Percentiles rank a stretch among this genome's conserved stretches.
phyloP scores from a whole-genome alignment of 2,329 filamentous ascomycete species.

The Xylariaceae sp. region DNA sequence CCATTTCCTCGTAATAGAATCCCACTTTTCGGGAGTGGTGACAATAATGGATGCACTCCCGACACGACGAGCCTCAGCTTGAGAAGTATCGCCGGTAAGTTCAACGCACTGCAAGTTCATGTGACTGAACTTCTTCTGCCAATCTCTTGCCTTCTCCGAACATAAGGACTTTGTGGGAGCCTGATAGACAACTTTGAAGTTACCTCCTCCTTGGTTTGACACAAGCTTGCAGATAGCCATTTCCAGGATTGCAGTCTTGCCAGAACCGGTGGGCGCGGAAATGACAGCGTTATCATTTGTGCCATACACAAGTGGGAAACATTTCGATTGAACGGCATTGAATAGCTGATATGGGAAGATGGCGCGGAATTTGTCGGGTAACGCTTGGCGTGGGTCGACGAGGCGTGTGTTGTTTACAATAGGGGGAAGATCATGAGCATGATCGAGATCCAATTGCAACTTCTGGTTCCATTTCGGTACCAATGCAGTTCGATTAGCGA shows the following conservation, averaged over 20 bases:
- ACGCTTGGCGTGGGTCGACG: conserved; percentile 51
- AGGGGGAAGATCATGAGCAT: conserved; percentile 41
- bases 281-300: conserved; percentile 79
- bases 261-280: conserved; percentile 82
- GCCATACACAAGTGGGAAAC: conserved; percentile 69
- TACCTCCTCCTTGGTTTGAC: conserved; percentile 56
- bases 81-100: conserved; percentile 81
- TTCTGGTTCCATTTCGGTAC: conserved; percentile 30
- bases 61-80: conserved; percentile 68
- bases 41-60: conserved; percentile 81
- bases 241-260: conserved; percentile 83
- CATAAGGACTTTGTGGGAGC: conserved; percentile 86
- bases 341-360: conserved; percentile 78
- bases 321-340: conserved; percentile 84
- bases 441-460: conserved; percentile 33
- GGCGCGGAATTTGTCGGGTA: conserved; percentile 72
- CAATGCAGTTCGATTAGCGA: conserved; percentile 15
- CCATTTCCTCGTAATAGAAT: conserved; percentile 88
- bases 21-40: conserved; percentile 91
- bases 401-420: conserved; percentile 49
- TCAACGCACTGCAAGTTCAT: conserved; percentile 75
- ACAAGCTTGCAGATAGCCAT: conserved; percentile 79
- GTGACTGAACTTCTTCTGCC: conserved; percentile 74
- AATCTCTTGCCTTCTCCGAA: conserved; percentile 76
- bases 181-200: conserved; percentile 84